These are phyloP conservation scores for Alternaria viburni DNA, from an alignment of 2,329 filamentous ascomycete genomes.

Conservation along the genomic window DNA sequence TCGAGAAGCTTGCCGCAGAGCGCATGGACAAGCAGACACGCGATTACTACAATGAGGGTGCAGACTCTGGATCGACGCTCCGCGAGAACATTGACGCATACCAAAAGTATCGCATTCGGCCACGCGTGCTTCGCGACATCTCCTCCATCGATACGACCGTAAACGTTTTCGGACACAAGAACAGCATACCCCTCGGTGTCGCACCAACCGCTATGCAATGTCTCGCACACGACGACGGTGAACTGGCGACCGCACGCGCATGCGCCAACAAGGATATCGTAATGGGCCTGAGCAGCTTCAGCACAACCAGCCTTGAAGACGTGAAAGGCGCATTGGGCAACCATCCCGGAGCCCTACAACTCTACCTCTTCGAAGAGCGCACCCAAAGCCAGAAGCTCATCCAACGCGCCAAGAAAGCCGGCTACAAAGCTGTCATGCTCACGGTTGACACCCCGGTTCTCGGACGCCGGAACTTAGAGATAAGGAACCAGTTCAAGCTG, in stretches of 20 bases:
- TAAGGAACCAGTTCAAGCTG: conserved; percentile 35
- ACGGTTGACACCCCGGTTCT: conserved; percentile 36
- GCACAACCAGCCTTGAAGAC: conserved; percentile 51
- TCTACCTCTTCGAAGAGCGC: conserved; percentile 52
- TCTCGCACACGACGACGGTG: conserved; percentile 53
- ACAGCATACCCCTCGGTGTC: conserved; percentile 50
- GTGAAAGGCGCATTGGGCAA: conserved; percentile 55
- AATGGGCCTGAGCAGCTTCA: conserved; percentile 48
- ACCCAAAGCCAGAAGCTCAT: conserved; percentile 26
- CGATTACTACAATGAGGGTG: conserved; percentile 38
- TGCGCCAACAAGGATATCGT: conserved; percentile 47
- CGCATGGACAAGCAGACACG: conserved; percentile 42
- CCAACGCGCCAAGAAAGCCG: conserved; percentile 31
- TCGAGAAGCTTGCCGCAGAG: conserved; percentile 32
- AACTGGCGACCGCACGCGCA: conserved; percentile 51
- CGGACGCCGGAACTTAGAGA: conserved; percentile 29
- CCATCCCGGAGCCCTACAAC: conserved; percentile 44
- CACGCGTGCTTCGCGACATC: conserved; percentile 50
- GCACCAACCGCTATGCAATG: conserved; percentile 53
- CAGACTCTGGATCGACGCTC: conserved; percentile 30
- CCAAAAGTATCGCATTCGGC: conserved; percentile 40
- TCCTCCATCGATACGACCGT: conserved; percentile 46
- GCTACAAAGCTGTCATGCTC: conserved; percentile 33
- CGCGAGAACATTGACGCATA: conserved; percentile 37
- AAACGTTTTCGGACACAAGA: conserved; percentile 19